A percentile compares a stretch with the other conserved stretches of the same genome.
phyloP scores from a whole-genome alignment of 495 filamentous ascomycete genomes.

The Penicillium macrosclerotiorum region DNA sequence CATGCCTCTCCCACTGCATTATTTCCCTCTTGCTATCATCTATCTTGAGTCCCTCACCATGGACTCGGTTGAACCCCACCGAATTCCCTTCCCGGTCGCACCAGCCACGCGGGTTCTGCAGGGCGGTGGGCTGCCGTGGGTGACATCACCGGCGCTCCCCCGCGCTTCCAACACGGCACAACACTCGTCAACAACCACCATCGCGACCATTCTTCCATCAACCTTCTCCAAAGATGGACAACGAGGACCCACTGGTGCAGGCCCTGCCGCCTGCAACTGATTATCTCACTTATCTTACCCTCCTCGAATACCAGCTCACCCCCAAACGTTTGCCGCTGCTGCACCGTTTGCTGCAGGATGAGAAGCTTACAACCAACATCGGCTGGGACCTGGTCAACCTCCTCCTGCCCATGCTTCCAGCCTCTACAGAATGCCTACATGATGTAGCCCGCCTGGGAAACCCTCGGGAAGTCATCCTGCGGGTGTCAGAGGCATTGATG shows the following conservation, averaged over 20 bases:
- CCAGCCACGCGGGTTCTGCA: too few relatives aligned
- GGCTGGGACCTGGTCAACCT: slow-evolving; percentile 94
- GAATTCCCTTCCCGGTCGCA: too few relatives aligned
- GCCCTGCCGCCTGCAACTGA: slow-evolving; percentile 70
- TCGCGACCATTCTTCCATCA: too few relatives aligned
- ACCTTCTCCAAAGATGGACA: too few relatives aligned
- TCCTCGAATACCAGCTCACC: slow-evolving; percentile 81
- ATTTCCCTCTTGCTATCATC: too few relatives aligned
- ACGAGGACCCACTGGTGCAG: slow-evolving; percentile 42
- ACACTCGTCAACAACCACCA: slow-evolving; percentile 7
- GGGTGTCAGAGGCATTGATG: slow-evolving; percentile 73
- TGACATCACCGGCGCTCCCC: slow-evolving; percentile 3
- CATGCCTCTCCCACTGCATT: too few relatives aligned
- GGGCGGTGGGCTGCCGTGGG: too few relatives aligned
- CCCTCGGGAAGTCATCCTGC: slow-evolving; percentile 88
- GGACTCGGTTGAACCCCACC: too few relatives aligned
- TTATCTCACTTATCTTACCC: slow-evolving; percentile 82
- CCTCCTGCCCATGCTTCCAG: slow-evolving; percentile 72
- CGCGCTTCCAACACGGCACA: slow-evolving; percentile 1
- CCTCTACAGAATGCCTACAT: slow-evolving; percentile 70
- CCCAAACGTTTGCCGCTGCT: slow-evolving; percentile 72
- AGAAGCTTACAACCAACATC: slow-evolving; percentile 80
- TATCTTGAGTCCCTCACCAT: too few relatives aligned
- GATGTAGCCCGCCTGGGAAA: slow-evolving; percentile 81
- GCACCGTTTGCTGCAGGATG: slow-evolving; percentile 78